Evolutionary conservation across 768 basidiomycete genomes (phyloP).

Genomic region (Naganishia vishniacii): DNA sequence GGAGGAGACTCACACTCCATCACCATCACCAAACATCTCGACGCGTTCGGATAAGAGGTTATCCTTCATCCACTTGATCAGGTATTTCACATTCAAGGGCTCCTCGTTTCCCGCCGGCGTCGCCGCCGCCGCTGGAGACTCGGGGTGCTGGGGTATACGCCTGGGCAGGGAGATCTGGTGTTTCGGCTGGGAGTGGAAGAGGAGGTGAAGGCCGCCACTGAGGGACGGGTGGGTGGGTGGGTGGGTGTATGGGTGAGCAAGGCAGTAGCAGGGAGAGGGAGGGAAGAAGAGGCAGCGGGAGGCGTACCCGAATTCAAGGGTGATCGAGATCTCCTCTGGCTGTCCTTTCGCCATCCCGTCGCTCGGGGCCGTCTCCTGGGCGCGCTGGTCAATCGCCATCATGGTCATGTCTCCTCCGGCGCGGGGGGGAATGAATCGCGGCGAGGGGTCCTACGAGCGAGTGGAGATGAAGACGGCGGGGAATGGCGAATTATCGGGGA

Average conservation of each 20-base stretch:
- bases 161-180: constrained; percentile 39
- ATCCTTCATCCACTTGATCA: constrained; percentile 72
- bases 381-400: too few relatives aligned
- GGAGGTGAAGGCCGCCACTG: constrained; percentile 45
- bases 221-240: neutral
- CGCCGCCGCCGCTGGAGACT: too few relatives aligned
- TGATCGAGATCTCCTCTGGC: too few relatives aligned
- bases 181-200: constrained; percentile 43
- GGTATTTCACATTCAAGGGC: constrained; percentile 58
- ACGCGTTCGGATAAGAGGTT: constrained; percentile 74
- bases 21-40: constrained; percentile 82
- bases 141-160: constrained; percentile 21
- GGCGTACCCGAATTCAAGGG: too few relatives aligned
- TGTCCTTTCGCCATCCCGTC: too few relatives aligned
- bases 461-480: too few relatives aligned
- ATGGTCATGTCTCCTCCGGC: too few relatives aligned
- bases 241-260: neutral
- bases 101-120: constrained; percentile 1
- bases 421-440: too few relatives aligned
- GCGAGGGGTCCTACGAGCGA: too few relatives aligned
- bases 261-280: neutral
- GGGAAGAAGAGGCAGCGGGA: too few relatives aligned
- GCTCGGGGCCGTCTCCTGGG: too few relatives aligned
- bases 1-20: constrained; percentile 67
- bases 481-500: too few relatives aligned